Base-by-base conservation (phyloP, 306 rosid species). In the Acacia melanoxylon region DNA sequence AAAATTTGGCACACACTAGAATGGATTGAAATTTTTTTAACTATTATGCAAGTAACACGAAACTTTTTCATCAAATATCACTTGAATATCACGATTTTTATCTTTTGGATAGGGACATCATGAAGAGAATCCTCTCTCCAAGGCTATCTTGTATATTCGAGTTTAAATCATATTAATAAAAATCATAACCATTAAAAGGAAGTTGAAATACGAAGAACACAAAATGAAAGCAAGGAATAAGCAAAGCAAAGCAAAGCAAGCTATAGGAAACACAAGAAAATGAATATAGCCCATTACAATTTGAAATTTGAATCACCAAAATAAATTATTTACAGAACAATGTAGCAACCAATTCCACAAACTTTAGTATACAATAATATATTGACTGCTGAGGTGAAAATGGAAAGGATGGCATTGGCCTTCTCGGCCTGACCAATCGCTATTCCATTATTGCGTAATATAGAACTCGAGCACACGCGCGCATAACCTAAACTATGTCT, bases 381-480 rank as follows among this genome's bases (percentile, higher is more conserved):
- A 72, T 81, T 62, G 63, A 46, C 63, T 46, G 83, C 62, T 46
- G 66, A 41, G 51, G 70, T 41, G 56, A 62, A 82, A 76, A 83
- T 52, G 92, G 91, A 86, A 87, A 84, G 97, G 94, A 86, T 84
- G 96, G 90, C 94, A 52, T 76, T 78, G 89, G 81, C 87, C 24
- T 22, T 56, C 67, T 6, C 14, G 25, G 58, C 75, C 37, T 82
- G 51, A 44, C 94, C 94, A 80, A 77, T 90, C 94, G 20, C 97
- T 89, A 76, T 86, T 90, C 89, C 94, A 86, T 46, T 70, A 66
- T 72, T 45, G 78, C 72, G 79, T 70, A 58, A 80, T 67, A 75
- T 40, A 33, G 14, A 62, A 74, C 29, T 46, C 59, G 16, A 44
- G 52, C 65, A 40, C 72, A 52, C 83, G 11, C 11, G 4, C 7